Conservation (phyloP, 2,329 filamentous ascomycete species). For the Truncatella angustata region DNA sequence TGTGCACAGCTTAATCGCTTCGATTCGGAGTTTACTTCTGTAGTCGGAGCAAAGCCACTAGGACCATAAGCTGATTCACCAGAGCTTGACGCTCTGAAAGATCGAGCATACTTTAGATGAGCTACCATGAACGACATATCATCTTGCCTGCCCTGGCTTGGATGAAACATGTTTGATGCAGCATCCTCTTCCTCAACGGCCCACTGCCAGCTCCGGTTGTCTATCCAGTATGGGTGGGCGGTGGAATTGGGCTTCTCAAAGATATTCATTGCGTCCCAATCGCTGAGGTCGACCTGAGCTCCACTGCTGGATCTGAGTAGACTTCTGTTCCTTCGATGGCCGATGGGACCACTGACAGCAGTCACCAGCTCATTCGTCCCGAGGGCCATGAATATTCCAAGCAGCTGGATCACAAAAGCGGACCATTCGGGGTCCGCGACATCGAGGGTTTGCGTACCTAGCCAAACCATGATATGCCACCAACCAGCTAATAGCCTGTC, state of each 20-base stretch:
- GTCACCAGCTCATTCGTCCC: constrained; percentile 33
- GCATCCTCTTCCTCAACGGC: constrained; percentile 56
- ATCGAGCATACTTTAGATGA: constrained; percentile 58
- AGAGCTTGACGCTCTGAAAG: constrained; percentile 61
- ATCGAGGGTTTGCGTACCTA: constrained; percentile 46
- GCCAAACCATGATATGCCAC: constrained; percentile 74
- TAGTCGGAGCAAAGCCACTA: constrained; percentile 66
- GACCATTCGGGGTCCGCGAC: constrained; percentile 66
- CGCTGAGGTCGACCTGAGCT: constrained; percentile 25
- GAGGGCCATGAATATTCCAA: constrained; percentile 62
- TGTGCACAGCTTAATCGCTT: constrained; percentile 60
- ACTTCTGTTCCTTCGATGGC: constrained; percentile 19
- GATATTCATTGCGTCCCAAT: constrained; percentile 48
- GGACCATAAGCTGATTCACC: constrained; percentile 53
- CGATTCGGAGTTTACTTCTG: constrained; percentile 48
- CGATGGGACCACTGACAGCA: constrained; percentile 17
- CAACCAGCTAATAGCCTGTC: constrained; percentile 66
- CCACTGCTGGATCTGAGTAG: constrained; percentile 30
- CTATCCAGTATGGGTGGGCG: constrained; percentile 56
- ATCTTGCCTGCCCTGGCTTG: constrained; percentile 18
- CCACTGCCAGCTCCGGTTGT: constrained; percentile 69
- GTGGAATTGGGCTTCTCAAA: constrained; percentile 47
- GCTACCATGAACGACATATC: constrained; percentile 41
- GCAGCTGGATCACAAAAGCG: constrained; percentile 60
- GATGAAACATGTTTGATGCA: constrained; percentile 24